Base-by-base conservation (phyloP, 306 rosid species). In the Quillaja saponaria region DNA sequence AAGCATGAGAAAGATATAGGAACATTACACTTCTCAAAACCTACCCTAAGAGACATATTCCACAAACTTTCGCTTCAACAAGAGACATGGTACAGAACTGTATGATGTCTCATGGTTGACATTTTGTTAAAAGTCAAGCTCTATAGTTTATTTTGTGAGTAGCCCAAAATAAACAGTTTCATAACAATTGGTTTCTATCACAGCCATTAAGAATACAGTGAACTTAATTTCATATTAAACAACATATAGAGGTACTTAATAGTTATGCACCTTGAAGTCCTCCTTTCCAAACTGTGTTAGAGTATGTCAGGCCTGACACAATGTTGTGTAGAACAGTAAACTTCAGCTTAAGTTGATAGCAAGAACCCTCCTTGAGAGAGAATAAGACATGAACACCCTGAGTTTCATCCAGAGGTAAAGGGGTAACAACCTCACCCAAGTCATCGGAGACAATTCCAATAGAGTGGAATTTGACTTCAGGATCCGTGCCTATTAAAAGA, bases 271-370 rank as follows among this genome's bases (percentile, higher is more conserved):
- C 96, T 86, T 82, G 84, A 72, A 84, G 49, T 55, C 96, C 90
- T 64, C 81, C 87, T 84, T 86, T 91, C 97, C 98, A 88, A 47
- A 91, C 96, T 34, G 84, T 81, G 76, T 92, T 92, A 67, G 95
- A 77, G 78, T 88, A 88, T 7, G 80, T 46, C 61, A 92, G 84
- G 78, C 98, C 98, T 3, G 94, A 92, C 12, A 92, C 96, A 60
- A 92, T 87, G 87, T 92, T 92, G 84, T 92, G 96, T 56, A 81
- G 67, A 60, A 92, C 96, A 52, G 76, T 86, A 67, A 92, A 88
- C 25, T 80, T 66, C 19, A 92, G 74, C 87, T 82, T 82, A 61
- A 88, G 88, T 77, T 70, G 95, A 64, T 82, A 92, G 58, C 65
- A 71, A 40, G 95, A 91, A 15, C 95, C 91, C 49, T 86, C 97